Conservation (phyloP, 2,329 filamentous ascomycete species). For the Aspergillus sp. region DNA sequence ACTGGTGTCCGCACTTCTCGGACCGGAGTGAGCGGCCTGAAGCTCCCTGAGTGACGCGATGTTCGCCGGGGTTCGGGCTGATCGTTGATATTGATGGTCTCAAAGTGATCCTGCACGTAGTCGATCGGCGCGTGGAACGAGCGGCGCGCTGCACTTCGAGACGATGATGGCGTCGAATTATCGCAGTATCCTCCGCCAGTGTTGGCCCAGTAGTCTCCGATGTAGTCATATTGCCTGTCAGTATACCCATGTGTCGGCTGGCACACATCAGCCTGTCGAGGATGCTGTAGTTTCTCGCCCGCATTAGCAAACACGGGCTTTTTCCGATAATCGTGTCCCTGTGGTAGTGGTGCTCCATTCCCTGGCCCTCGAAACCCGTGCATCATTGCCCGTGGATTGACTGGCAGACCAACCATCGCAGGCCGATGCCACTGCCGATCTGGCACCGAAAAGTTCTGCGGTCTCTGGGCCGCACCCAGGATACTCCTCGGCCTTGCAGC, state of each 20-base stretch:
- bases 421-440: slow-evolving; percentile 8
- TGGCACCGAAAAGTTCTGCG: slow-evolving; percentile 7
- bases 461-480: slow-evolving; percentile 13
- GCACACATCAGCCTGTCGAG: slow-evolving; percentile 7
- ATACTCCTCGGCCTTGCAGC: slow-evolving; percentile 18
- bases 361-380: slow-evolving; percentile 22
- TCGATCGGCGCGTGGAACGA: slow-evolving; percentile 7
- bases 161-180: slow-evolving; percentile 10
- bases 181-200: slow-evolving; percentile 7
- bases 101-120: slow-evolving; percentile 20
- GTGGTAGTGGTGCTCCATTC: slow-evolving; percentile 8
- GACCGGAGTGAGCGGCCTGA: slow-evolving; percentile 22
- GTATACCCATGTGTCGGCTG: not conserved
- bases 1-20: slow-evolving; percentile 20
- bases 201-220: slow-evolving; percentile 15
- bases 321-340: slow-evolving; percentile 11
- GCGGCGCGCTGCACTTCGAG: slow-evolving; percentile 12
- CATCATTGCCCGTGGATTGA: slow-evolving; percentile 37
- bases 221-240: slow-evolving; percentile 14
- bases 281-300: slow-evolving; percentile 7
- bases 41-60: slow-evolving; percentile 19
- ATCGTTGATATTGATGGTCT: slow-evolving; percentile 27
- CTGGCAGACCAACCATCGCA: slow-evolving; percentile 29
- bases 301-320: slow-evolving; percentile 12
- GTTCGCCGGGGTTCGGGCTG: slow-evolving; percentile 17